Base-by-base conservation (phyloP, 306 rosid genomes). In the Begonia masoniana region DNA sequence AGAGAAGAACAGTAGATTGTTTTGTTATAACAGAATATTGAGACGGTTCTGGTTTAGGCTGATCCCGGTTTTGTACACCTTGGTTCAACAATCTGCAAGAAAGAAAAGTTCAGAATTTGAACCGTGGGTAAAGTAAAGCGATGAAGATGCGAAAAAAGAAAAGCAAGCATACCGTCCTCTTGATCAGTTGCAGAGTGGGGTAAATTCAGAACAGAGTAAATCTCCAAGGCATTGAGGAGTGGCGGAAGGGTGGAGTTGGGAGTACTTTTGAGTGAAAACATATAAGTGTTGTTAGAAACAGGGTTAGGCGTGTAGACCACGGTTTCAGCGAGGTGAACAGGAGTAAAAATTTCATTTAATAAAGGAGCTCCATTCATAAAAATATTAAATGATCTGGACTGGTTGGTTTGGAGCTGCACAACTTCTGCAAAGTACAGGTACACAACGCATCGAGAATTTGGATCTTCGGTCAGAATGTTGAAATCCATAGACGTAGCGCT, bases 351-450 rank as follows among this genome's bases (percentile, higher is more conserved):
- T 3, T 36, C 24, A 14, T 11, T n/a, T 12, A 13, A 8, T 7
- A 15, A 54, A 54, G 14, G 58, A 12, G 10, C 6, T 7, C 41
- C 58, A 36, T 54, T 54, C 41, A 54, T 17, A 8, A 14, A 26
- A 15, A 54, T 55, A 2, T 51, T 16, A 15, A 69, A 39, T 11
- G 10, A n/a, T 41, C 70, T 66, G 13, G 57, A 60, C 26, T 62
- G 19, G 1, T 62, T 58, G 16, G 6, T 5, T 2, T 46, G 41
- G 10, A 59, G 55, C 19, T 39, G 7, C 31, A 57, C 21, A 7
- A 75, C 52, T 42, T 75, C 80, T 12, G 26, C 23, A 23, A 70
- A 75, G 65, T 66, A 60, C 49, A 75, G 41, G 68, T 73, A 76
- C 12, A 58, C 51, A 19, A 58, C 55, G 47, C 21, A 74, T 35